phyloP scores from a whole-genome alignment of 192 early-diverging fungal genomes.

The Coemansia sp. region DNA sequence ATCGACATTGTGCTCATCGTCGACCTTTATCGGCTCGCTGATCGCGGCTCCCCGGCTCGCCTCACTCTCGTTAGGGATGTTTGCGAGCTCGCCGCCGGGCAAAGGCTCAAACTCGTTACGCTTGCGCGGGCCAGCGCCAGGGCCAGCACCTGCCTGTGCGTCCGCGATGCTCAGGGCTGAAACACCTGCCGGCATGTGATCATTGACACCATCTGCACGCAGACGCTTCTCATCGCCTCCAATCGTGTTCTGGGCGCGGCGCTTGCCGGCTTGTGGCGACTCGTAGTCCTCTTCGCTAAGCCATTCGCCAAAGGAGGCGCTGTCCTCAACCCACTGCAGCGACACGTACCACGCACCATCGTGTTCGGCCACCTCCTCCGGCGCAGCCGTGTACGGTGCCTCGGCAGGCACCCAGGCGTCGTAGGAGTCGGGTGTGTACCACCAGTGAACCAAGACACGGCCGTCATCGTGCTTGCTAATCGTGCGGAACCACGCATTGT shows the following conservation, averaged over 20 bases:
- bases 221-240: constrained; percentile 36
- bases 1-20: constrained; percentile 5
- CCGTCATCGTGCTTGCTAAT: constrained; percentile 39
- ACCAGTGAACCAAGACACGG: constrained; percentile 70
- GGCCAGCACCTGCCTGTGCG: constrained; percentile 3
- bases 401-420: constrained; percentile 68
- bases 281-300: constrained; percentile 90
- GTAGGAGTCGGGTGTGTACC: constrained; percentile 79
- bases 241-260: constrained; percentile 30
- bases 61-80: constrained; percentile 12
- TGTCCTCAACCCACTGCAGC: constrained; percentile 72
- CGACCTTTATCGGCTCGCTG: constrained; percentile 18
- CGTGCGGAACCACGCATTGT: constrained; percentile 50
- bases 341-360: constrained; percentile 67
- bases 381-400: constrained; percentile 57
- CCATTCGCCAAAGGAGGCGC: constrained; percentile 71
- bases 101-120: constrained; percentile 41
- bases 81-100: constrained; percentile 33
- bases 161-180: constrained; percentile 15
- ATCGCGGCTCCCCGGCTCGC: constrained; percentile 11
- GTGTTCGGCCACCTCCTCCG: constrained; percentile 60
- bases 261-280: constrained; percentile 25
- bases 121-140: constrained; percentile 15
- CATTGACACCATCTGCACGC: constrained; percentile 21
- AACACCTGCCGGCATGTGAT: constrained; percentile 16